These are phyloP conservation scores for Colletotrichum echinochloae DNA, from an alignment of 2,329 filamentous ascomycete species.

Conservation along the genomic window DNA sequence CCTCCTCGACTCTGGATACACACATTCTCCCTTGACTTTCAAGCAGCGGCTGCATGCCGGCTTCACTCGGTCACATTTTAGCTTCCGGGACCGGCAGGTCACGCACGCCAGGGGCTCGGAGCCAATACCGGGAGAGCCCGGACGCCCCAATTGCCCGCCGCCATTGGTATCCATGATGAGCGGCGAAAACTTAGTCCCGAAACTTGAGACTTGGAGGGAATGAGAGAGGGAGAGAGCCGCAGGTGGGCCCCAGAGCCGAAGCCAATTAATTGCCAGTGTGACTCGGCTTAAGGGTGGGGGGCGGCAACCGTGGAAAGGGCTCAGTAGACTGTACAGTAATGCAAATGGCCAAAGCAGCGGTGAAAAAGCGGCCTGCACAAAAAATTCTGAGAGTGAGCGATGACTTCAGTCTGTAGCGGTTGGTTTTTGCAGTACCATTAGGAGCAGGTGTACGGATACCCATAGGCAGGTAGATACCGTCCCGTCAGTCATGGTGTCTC, in stretches of 20 bases:
- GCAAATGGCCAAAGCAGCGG: background rate
- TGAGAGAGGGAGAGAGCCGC: slow-evolving; percentile 3
- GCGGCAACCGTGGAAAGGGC: background rate
- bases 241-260: slow-evolving; percentile 28
- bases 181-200: slow-evolving; percentile 21
- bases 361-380: background rate
- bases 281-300: background rate
- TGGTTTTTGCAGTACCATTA: background rate
- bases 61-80: slow-evolving; percentile 86
- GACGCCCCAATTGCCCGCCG: slow-evolving; percentile 30
- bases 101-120: slow-evolving; percentile 78
- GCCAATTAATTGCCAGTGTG: slow-evolving; percentile 14
- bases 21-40: slow-evolving; percentile 79
- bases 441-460: slow-evolving; percentile 5
- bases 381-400: background rate
- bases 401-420: background rate
- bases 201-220: background rate
- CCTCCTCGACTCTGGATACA: slow-evolving; percentile 89
- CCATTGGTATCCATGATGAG: slow-evolving; percentile 42
- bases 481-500: slow-evolving; percentile 15
- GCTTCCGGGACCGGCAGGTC: slow-evolving; percentile 84
- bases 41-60: slow-evolving; percentile 85
- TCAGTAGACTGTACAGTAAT: slow-evolving; percentile 5
- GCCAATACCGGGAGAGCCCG: slow-evolving; percentile 21
- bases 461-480: background rate